A percentile compares a stretch with the other conserved stretches of the same genome.
Evolutionary conservation across 1,284 basidiomycete species (phyloP).

Genomic region (Anthracocystis walkeri): DNA sequence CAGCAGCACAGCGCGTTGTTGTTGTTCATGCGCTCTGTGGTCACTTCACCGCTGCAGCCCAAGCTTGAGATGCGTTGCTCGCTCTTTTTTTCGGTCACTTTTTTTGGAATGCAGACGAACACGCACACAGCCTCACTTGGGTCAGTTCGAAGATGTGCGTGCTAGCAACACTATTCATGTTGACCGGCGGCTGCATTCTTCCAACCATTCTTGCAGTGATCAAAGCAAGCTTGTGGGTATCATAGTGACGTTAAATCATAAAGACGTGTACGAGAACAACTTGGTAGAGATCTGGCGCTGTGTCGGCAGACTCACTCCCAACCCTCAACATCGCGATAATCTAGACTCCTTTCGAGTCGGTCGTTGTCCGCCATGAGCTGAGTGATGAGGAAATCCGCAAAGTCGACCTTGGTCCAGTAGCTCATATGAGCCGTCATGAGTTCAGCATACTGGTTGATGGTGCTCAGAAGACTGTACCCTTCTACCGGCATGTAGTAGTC

Average conservation of each 20-base stretch:
- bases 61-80: background rate
- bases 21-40: slow-evolving; percentile 1
- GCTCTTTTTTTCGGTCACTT: background rate
- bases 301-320: slow-evolving; percentile 31
- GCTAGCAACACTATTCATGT: no score
- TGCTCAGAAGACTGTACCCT: slow-evolving; percentile 45
- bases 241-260: background rate
- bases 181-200: no score
- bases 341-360: slow-evolving; percentile 38
- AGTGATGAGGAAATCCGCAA: slow-evolving; percentile 62
- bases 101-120: background rate
- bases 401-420: slow-evolving; percentile 62
- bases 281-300: background rate
- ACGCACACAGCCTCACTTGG: background rate
- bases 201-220: no score
- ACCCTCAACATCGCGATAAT: slow-evolving; percentile 41
- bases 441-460: slow-evolving; percentile 57
- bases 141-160: background rate
- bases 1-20: background rate
- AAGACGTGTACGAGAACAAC: background rate
- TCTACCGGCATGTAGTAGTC: slow-evolving; percentile 59
- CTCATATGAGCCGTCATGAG: slow-evolving; percentile 62
- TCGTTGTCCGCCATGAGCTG: slow-evolving; percentile 55
- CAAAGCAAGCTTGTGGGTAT: background rate
- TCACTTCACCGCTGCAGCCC: background rate